Evolutionary conservation across 1,284 basidiomycete species (phyloP), one percentile per base, ranked within the genome.

Genomic region (Ganoderma leucocontextum): DNA sequence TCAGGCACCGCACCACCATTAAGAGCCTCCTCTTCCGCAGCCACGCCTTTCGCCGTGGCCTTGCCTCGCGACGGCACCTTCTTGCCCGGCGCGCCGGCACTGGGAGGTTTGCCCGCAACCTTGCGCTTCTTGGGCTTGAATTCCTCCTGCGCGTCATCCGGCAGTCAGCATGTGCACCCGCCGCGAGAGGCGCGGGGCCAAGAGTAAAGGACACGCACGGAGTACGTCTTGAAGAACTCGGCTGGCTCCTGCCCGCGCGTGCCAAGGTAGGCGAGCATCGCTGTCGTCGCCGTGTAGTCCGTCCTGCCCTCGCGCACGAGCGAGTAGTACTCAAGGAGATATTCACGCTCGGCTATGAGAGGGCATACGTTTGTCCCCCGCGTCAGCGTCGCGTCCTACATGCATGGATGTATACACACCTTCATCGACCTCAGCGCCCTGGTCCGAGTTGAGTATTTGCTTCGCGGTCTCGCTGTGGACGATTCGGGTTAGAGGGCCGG

Each of bases 221-320:
- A 63, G 59, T 76, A 76, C n/a, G 69, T 71, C 59, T 71, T 69
- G 70, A 75, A 77, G 66, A 76, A 75, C 36, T 76, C 73, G n/a
- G 64, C 41, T 2, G 72, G 73, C 58, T 74, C 69, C 57, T 72
- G 73, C 22, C 71, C 68, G 29, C 69, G 70, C 29, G 68, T 62
- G 1, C 73, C 74, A 35, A 69, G 70, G 62, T 72, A 71, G 6
- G 68, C 69, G 29, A 69, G 60, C 69, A 73, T 75, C 15, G 75
- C 72, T 1, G 67, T 57, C 19, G 70, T 75, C 59, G 68, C 60
- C 42, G 72, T 70, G 65, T 77, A 76, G 64, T 72, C 72, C 25
- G 75, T 73, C 72, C 75, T 76, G 52, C 74, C 76, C 47, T 73
- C 75, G 39, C 75, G 70, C 3, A 75, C 75, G 41, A 77, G 74